Conservation (phyloP, 2,329 filamentous ascomycete species). For the Botrytis elliptica region DNA sequence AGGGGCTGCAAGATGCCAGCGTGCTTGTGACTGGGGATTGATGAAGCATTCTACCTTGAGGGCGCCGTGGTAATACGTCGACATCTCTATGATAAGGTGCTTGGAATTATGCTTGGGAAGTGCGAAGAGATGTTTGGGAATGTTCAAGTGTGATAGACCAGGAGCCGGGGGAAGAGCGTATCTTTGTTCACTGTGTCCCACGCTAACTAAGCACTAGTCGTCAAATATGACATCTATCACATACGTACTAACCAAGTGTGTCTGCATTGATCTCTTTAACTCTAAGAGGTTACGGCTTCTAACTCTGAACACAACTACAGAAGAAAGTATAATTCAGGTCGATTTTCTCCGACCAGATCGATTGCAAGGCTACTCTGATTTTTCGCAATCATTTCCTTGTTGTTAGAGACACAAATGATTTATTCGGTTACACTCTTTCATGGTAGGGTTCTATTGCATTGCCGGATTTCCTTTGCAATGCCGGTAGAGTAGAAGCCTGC, state of each 20-base stretch:
- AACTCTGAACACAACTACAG: neutral
- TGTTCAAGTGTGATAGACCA: neutral
- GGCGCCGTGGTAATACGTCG: neutral
- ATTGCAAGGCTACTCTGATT: neutral
- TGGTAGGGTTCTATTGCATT: neutral
- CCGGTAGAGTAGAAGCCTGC: neutral
- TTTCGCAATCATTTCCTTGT: neutral
- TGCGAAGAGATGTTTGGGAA: neutral
- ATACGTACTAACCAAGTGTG: neutral
- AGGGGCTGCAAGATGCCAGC: neutral
- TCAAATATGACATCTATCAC: neutral
- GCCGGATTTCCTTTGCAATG: neutral
- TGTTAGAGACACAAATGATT: neutral
- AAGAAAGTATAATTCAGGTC: neutral
- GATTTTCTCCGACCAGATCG: neutral
- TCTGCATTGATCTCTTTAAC: neutral
- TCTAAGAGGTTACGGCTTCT: neutral
- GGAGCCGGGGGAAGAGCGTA: neutral
- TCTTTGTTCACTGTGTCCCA: neutral
- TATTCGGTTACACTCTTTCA: neutral
- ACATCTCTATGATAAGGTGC: neutral
- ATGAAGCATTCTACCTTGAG: neutral
- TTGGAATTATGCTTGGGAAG: neutral
- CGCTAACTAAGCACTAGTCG: neutral
- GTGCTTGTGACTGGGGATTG: neutral